Evolutionary conservation across 2,329 filamentous ascomycete genomes (phyloP).

Genomic region (Chaetomiaceae sp.): DNA sequence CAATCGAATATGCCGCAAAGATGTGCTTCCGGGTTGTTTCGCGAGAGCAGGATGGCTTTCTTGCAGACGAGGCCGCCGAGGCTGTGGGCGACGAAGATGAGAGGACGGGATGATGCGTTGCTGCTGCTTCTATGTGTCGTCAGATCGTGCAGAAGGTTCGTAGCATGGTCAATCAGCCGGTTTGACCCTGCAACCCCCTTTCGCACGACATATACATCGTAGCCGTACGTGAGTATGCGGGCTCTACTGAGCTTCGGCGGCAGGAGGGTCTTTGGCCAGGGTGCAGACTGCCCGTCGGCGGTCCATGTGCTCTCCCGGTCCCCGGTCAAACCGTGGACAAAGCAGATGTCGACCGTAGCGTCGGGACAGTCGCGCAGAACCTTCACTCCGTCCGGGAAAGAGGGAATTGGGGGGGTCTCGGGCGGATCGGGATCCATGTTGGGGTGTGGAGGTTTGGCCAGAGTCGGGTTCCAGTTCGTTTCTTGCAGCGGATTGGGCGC

Average conservation of each 20-base stretch:
- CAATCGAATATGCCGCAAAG: constrained; percentile 28
- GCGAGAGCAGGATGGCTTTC: constrained; percentile 32
- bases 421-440: not conserved
- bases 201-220: constrained; percentile 32
- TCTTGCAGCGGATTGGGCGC: not conserved
- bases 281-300: constrained; percentile 23
- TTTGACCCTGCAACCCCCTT: constrained; percentile 23
- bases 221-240: constrained; percentile 38
- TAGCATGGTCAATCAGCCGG: constrained; percentile 29
- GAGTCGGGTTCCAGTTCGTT: not conserved
- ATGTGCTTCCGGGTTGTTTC: constrained; percentile 29
- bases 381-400: constrained; percentile 19
- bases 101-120: constrained; percentile 24
- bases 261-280: constrained; percentile 35
- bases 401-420: not conserved
- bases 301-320: constrained; percentile 38
- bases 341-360: constrained; percentile 30
- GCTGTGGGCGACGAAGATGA: constrained; percentile 37
- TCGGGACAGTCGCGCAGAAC: constrained; percentile 16
- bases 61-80: constrained; percentile 39
- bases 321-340: constrained; percentile 39
- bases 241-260: constrained; percentile 28
- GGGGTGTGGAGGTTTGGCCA: not conserved
- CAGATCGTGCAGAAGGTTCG: constrained; percentile 30
- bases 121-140: constrained; percentile 21